Base-by-base conservation (phyloP, 768 basidiomycete species). In the Xerocomus potaroensis region DNA sequence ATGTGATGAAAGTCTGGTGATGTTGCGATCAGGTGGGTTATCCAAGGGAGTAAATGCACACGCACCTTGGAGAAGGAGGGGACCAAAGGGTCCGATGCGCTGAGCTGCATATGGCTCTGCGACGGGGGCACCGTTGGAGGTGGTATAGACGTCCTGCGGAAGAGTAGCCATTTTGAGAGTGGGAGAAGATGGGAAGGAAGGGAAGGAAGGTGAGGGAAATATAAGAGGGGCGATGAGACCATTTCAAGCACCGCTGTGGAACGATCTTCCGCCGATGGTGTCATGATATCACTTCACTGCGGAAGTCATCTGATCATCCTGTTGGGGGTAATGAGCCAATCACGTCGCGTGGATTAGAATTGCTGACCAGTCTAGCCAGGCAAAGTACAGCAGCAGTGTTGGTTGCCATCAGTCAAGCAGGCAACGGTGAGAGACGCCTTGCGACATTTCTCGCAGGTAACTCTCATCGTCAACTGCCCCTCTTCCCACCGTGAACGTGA, bases 11-110 rank as follows among this genome's bases (percentile, higher is more conserved):
- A 91, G 65, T 92, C 89, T 87, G 49, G 45, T 11, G 23, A 27
- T 30, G 23, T 16, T 45, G 34, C 38, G 47, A 54, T 62, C 33
- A 66, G 49, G 42, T 43, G 18, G 49, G 14, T 19, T 16, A 35
- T 30, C 18, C 15, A 23, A 16, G 15, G 19, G 5, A 16, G 22
- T 32, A 47, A 35, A 46, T 43, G n/a, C 7, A 8, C 6, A 67
- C 73, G 21, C 45, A 86, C 87, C 91, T 70, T 95, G 91, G 34
- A 96, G 75, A 22, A 95, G 76, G 24, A 95, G 81, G n/a, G 92
- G 91, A 0, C 93, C 93, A 34, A 76, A 67, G 30, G 66, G 49
- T 34, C 92, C 89, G 24, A 86, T 73, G 36, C 88, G 80, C 68
- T 92, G 85, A 57, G 81, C 78, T 29, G 80, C 80, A 62, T 92